A percentile compares a stretch with the other conserved stretches of the same genome.
These are phyloP conservation scores for Candida qinlingensis DNA, from an alignment of 805 yeast genomes.

Conservation along the genomic window DNA sequence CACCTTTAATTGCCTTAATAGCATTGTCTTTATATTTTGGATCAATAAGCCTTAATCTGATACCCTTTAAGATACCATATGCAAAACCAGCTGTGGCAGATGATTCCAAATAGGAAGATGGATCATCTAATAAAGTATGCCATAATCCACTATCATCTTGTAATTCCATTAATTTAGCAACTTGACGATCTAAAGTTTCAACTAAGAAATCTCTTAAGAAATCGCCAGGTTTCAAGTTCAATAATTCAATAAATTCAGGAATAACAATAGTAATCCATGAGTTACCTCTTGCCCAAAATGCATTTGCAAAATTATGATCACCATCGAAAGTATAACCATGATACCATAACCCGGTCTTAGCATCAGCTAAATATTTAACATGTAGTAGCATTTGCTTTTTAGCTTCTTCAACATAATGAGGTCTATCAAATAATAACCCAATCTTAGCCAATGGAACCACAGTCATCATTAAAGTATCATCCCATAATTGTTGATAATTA, in stretches of 20 bases:
- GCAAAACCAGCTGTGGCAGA: constrained; percentile 13
- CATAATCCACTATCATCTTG: constrained; percentile 12
- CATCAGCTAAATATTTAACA: constrained; percentile 8
- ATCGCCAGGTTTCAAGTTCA: constrained; percentile 8
- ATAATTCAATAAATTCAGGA: constrained; percentile 12
- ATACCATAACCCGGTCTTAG: constrained; percentile 10
- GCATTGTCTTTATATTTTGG: constrained; percentile 6
- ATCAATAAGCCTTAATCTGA: constrained; percentile 6
- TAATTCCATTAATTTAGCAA: constrained; percentile 9
- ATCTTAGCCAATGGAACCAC: constrained; percentile 12
- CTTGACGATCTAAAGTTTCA: constrained; percentile 13
- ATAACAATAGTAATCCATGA: constrained; percentile 14
- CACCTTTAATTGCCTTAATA: constrained; percentile 12
- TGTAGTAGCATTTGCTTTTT: constrained; percentile 11
- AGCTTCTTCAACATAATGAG: constrained; percentile 12
- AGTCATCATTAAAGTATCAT: constrained; percentile 13
- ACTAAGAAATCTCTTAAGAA: constrained; percentile 10
- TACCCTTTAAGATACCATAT: constrained; percentile 11
- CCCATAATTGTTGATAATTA: constrained; percentile 11
- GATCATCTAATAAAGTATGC: constrained; percentile 12
- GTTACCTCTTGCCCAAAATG: constrained; percentile 15
- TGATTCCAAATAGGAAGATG: constrained; percentile 10
- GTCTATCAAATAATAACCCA: constrained; percentile 10
- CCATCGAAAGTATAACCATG: constrained; percentile 13
- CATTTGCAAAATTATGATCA: constrained; percentile 10